A percentile compares a stretch with the other conserved stretches of the same genome.
These are phyloP conservation scores for Rhodotorula glutinis DNA, from an alignment of 1,284 basidiomycete species.

Conservation along the genomic window DNA sequence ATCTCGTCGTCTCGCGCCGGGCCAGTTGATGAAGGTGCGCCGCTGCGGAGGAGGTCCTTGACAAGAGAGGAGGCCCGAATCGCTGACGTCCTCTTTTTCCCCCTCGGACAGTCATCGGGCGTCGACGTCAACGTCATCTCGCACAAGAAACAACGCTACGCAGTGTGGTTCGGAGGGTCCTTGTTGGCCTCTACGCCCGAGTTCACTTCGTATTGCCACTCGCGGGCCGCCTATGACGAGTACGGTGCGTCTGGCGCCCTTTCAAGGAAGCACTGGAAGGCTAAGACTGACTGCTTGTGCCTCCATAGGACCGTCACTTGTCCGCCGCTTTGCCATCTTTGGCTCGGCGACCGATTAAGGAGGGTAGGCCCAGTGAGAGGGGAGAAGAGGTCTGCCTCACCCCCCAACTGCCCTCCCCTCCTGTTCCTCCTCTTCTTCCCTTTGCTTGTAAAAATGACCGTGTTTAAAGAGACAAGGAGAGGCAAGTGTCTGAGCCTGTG, in stretches of 20 bases:
- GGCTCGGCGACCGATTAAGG: constrained; percentile 27
- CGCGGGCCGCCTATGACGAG: constrained; percentile 28
- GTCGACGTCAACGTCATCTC: constrained; percentile 97
- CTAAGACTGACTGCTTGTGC: too few species aligned
- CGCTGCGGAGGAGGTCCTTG: too few species aligned
- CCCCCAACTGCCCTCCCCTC: too few species aligned
- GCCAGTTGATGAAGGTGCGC: constrained; percentile 52
- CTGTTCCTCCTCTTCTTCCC: too few species aligned
- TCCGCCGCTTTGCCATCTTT: constrained; percentile 38
- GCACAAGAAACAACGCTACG: constrained; percentile 95
- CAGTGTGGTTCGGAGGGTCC: constrained; percentile 98
- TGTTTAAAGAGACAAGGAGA: too few species aligned
- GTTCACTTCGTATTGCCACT: constrained; percentile 96
- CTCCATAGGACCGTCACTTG: constrained; percentile 36
- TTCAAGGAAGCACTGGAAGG: too few species aligned
- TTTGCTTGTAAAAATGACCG: too few species aligned
- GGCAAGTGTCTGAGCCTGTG: too few species aligned
- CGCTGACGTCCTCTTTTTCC: too few species aligned
- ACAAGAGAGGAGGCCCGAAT: too few species aligned
- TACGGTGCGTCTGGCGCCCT: constrained; percentile 12
- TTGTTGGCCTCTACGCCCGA: constrained; percentile 92
- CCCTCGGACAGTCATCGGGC: constrained; percentile 72
- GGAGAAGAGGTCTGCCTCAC: too few species aligned
- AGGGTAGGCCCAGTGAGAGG: too few species aligned
- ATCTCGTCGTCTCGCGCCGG: constrained; percentile 76